phyloP scores from a whole-genome alignment of 257 asterid species.

The Craterostigma plantagineum region DNA sequence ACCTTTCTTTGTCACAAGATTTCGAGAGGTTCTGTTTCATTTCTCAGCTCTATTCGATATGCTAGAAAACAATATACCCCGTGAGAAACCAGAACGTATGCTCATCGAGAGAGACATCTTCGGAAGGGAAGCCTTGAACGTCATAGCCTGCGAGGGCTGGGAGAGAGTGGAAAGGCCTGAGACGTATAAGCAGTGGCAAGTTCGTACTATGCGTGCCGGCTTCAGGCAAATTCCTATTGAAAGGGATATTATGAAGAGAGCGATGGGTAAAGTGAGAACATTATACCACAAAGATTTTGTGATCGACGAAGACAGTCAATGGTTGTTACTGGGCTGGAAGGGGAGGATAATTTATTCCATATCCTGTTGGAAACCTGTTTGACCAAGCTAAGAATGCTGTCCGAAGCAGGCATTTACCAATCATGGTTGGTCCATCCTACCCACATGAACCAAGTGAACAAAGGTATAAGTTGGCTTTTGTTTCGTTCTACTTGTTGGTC shows the following conservation, averaged over 20 bases:
- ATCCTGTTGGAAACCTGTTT: conserved; percentile 54
- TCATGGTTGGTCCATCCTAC: background rate
- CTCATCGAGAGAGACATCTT: conserved; percentile 51
- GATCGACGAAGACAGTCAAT: conserved; percentile 46
- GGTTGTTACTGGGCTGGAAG: conserved; percentile 82
- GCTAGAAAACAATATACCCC: conserved; percentile 42
- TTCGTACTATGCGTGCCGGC: conserved; percentile 40
- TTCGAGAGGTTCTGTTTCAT: conserved; percentile 57
- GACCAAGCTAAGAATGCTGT: background rate
- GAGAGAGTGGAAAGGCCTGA: conserved; percentile 74
- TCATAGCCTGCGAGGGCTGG: conserved; percentile 74
- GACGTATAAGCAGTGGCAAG: conserved; percentile 75
- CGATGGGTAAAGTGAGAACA: conserved; percentile 26
- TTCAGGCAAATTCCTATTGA: conserved; percentile 33
- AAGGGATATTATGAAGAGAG: conserved; percentile 14
- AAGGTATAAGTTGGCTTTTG: too few species aligned
- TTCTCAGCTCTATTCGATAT: conserved; percentile 60
- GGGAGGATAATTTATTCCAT: conserved; percentile 53
- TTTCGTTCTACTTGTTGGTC: too few species aligned
- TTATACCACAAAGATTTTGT: conserved; percentile 51
- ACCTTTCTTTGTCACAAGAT: conserved; percentile 55
- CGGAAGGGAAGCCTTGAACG: conserved; percentile 58
- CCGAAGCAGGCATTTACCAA: background rate
- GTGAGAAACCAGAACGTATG: conserved; percentile 38
- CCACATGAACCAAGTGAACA: too few species aligned